Conservation (phyloP, 2,329 filamentous ascomycete species). For the Ampelomyces quisqualis region DNA sequence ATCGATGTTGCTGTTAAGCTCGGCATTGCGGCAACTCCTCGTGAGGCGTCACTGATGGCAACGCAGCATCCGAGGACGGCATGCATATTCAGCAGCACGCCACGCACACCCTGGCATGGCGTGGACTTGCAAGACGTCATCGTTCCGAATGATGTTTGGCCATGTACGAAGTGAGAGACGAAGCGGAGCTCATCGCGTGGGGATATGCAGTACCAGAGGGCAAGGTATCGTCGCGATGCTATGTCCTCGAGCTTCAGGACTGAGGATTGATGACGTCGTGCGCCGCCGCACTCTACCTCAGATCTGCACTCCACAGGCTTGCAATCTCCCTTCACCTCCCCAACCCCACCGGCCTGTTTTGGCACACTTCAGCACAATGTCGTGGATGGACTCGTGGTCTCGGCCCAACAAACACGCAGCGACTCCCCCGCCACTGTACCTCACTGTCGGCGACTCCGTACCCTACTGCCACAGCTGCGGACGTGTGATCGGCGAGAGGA, state of each 20-base stretch:
- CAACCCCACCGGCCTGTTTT: background rate
- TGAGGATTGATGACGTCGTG: constrained; percentile 29
- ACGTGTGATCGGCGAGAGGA: constrained; percentile 52
- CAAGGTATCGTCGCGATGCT: background rate
- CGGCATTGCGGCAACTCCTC: constrained; percentile 21
- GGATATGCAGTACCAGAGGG: no score
- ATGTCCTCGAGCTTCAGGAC: no score
- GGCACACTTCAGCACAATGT: constrained; percentile 37
- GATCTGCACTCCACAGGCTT: constrained; percentile 5
- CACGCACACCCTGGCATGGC: background rate
- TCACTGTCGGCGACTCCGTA: constrained; percentile 51
- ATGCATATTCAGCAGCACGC: background rate
- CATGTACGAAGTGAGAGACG: no score
- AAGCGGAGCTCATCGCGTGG: no score
- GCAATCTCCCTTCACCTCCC: background rate
- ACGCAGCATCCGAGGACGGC: constrained; percentile 27
- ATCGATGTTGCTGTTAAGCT: constrained; percentile 28
- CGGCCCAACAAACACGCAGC: constrained; percentile 46
- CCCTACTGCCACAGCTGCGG: constrained; percentile 61
- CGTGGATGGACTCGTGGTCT: constrained; percentile 54
- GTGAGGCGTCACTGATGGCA: constrained; percentile 11
- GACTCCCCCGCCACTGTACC: constrained; percentile 57
- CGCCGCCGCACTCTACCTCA: constrained; percentile 15
- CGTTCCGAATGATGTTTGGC: no score
- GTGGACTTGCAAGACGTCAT: no score